Conservation (phyloP, 179 eudicot species). For the Silene coronaria region DNA sequence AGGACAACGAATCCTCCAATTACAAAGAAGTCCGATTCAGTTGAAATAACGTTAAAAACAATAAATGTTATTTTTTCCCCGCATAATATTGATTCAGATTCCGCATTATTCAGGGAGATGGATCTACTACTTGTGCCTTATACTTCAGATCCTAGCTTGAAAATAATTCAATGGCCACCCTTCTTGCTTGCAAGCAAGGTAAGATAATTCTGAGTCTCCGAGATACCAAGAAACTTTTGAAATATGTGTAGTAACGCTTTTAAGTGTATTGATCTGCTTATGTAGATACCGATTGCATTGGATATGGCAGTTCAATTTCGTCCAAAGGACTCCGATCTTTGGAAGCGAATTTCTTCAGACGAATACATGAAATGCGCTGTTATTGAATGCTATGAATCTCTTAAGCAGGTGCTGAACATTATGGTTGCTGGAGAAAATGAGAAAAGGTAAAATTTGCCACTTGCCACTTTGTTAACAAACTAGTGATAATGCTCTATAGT, state of each 20-base stretch:
- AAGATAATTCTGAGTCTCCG: slow-evolving; percentile 17
- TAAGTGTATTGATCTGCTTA: slow-evolving; percentile 1
- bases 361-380: slow-evolving; percentile 98
- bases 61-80: neutral
- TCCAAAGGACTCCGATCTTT: slow-evolving; percentile 79
- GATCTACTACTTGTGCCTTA: slow-evolving; percentile 87
- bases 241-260: neutral
- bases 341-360: slow-evolving; percentile 88
- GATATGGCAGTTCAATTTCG: slow-evolving; percentile 93
- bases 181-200: slow-evolving; percentile 99
- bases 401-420: slow-evolving; percentile 67
- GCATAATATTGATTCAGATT: slow-evolving; percentile 20
- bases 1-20: neutral
- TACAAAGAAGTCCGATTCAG: neutral
- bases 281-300: slow-evolving; percentile 93
- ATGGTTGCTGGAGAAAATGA: slow-evolving; percentile 78
- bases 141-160: slow-evolving; percentile 85
- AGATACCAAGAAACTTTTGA: neutral
- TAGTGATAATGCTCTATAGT: neutral
- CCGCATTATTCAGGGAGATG: slow-evolving; percentile 74
- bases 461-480: neutral
- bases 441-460: slow-evolving; percentile 55
- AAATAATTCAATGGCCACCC: slow-evolving; percentile 95
- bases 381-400: slow-evolving; percentile 90
- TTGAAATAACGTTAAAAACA: neutral